Evolutionary conservation across 179 eudicot species (phyloP).

Genomic region (Actinidia arguta): DNA sequence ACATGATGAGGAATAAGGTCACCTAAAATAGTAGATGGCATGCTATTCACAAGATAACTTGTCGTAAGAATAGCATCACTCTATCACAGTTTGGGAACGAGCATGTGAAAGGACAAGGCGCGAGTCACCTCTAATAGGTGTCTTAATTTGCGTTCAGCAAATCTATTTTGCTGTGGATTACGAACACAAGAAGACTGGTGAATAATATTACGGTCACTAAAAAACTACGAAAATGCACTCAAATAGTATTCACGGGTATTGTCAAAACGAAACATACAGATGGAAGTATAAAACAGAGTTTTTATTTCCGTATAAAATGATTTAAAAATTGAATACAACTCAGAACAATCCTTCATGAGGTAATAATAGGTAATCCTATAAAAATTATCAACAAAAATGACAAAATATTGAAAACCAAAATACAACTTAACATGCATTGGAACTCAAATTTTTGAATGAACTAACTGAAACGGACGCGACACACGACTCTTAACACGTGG

Average conservation of each 20-base stretch:
- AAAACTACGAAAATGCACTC: neutral
- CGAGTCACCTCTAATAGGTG: neutral
- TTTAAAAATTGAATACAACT: neutral
- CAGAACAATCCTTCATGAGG: neutral
- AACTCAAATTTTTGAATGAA: too few species aligned
- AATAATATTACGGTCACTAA: neutral
- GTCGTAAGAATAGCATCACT: neutral
- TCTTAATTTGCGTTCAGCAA: neutral
- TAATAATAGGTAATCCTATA: neutral
- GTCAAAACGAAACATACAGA: too few species aligned
- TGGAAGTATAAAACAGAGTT: too few species aligned
- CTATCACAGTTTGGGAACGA: neutral
- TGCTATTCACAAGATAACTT: too few species aligned
- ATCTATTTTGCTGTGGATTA: neutral
- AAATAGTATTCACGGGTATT: neutral
- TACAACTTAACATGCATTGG: too few species aligned
- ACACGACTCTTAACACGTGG: neutral
- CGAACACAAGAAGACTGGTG: neutral
- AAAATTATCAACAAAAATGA: too few species aligned
- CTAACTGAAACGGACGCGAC: neutral
- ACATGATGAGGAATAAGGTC: neutral
- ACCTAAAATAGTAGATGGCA: neutral
- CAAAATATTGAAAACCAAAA: too few species aligned
- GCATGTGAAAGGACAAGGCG: neutral
- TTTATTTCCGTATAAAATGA: neutral